Conservation (phyloP, 1,284 basidiomycete genomes). For the Trichosporon asahii region DNA sequence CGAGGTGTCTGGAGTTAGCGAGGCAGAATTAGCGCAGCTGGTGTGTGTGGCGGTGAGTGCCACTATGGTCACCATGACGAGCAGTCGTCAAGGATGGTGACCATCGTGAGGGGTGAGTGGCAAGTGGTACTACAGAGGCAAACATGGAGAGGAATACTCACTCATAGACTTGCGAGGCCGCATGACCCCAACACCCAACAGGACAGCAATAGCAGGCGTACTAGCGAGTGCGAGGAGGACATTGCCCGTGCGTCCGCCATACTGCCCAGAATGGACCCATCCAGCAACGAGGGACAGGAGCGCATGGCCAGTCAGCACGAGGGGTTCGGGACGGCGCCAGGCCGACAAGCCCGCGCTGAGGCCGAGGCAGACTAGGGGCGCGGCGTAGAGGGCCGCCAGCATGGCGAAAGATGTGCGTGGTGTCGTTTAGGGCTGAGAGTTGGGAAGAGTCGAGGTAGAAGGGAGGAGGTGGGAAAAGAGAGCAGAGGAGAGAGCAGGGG, state of each 20-base stretch:
- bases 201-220: neutral
- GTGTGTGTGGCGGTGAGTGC: too few relatives aligned
- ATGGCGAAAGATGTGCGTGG: too few relatives aligned
- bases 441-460: too few relatives aligned
- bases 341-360: neutral
- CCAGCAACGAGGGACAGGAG: neutral
- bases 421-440: too few relatives aligned
- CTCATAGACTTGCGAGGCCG: neutral
- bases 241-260: neutral
- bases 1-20: neutral
- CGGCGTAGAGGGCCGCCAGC: neutral
- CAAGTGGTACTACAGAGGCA: neutral
- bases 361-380: neutral
- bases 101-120: too few relatives aligned
- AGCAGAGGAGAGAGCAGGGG: neutral
- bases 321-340: neutral
- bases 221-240: neutral
- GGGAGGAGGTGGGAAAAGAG: neutral
- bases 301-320: neutral
- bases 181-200: neutral
- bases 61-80: too few relatives aligned
- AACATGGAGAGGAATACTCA: too few relatives aligned
- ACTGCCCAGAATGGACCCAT: neutral
- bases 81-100: too few relatives aligned
- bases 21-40: neutral